Evolutionary conservation across 441 rosid genomes (phyloP).

Genomic region (Iberis amara): DNA sequence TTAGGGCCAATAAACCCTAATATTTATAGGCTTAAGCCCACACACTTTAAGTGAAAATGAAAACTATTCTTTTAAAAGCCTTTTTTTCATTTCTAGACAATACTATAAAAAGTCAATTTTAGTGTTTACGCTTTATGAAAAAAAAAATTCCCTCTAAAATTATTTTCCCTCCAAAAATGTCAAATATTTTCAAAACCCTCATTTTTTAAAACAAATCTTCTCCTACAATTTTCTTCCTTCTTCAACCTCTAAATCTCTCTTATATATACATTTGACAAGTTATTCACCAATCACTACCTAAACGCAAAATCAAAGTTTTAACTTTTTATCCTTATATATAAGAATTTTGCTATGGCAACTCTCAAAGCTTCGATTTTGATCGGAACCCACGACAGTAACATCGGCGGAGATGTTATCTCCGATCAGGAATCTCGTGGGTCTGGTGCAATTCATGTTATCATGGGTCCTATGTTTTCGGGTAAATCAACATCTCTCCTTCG

Average conservation of each 20-base stretch:
- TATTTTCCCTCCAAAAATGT: constrained; percentile 37
- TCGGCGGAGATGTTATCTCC: constrained; percentile 13
- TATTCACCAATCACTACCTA: constrained; percentile 1
- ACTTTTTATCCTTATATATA: background rate
- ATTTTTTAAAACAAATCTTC: constrained; percentile 27
- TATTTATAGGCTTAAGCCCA: constrained; percentile 11
- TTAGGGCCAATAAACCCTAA: background rate
- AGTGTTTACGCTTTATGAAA: constrained; percentile 6
- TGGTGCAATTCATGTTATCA: constrained; percentile 72
- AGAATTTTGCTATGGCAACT: constrained; percentile 37
- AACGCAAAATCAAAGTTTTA: background rate
- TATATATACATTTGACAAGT: constrained; percentile 22
- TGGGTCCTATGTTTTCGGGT: constrained; percentile 91
- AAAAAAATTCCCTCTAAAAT: constrained; percentile 17
- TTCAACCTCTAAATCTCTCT: constrained; percentile 19
- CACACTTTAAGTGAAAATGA: no score
- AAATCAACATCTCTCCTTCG: constrained; percentile 90
- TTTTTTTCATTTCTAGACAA: no score
- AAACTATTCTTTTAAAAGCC: no score
- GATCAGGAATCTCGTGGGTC: constrained; percentile 16
- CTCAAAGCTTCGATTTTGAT: constrained; percentile 32
- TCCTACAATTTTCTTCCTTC: constrained; percentile 19
- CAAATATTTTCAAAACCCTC: constrained; percentile 23
- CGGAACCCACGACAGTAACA: constrained; percentile 13
- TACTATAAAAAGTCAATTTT: background rate